Percentiles rank a stretch among this genome's conserved stretches.
Conservation (phyloP, 2,329 filamentous ascomycete species). For the Aspergillus puulaauensis region DNA sequence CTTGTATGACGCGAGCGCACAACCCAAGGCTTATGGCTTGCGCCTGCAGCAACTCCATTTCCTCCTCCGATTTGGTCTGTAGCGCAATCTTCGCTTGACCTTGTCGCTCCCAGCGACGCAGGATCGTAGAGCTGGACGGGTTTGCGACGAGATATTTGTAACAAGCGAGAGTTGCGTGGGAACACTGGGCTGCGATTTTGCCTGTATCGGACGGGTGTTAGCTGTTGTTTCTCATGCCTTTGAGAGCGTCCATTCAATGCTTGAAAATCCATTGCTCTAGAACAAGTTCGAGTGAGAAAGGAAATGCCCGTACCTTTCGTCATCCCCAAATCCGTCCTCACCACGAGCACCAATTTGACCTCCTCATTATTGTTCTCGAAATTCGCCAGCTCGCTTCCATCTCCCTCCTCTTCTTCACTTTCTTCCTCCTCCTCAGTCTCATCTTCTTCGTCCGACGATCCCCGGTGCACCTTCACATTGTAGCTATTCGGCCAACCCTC, state of each 20-base stretch:
- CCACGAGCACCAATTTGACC: slow-evolving; percentile 90
- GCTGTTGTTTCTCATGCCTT: not conserved
- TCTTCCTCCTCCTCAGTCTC: slow-evolving; percentile 54
- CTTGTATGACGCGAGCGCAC: slow-evolving; percentile 85
- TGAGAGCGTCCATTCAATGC: not conserved
- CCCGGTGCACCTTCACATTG: slow-evolving; percentile 47
- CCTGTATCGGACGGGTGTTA: slow-evolving; percentile 52
- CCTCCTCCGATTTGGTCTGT: slow-evolving; percentile 83
- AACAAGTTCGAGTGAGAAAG: not conserved
- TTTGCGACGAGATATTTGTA: slow-evolving; percentile 75
- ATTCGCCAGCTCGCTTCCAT: slow-evolving; percentile 47
- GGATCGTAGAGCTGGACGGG: slow-evolving; percentile 58
- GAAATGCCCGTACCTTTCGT: slow-evolving; percentile 69
- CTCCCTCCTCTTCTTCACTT: slow-evolving; percentile 68
- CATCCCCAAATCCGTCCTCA: slow-evolving; percentile 94
- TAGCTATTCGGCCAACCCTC: slow-evolving; percentile 57
- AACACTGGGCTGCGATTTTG: slow-evolving; percentile 95
- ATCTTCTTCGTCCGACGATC: slow-evolving; percentile 42
- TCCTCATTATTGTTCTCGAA: slow-evolving; percentile 66
- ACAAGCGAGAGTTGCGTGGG: slow-evolving; percentile 94
- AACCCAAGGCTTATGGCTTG: slow-evolving; percentile 80
- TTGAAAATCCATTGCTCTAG: not conserved
- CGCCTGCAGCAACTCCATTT: slow-evolving; percentile 71
- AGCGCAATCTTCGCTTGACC: slow-evolving; percentile 95
- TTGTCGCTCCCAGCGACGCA: slow-evolving; percentile 78